phyloP scores from a whole-genome alignment of 1,139 yeast species.

The Candida labiduridarum region DNA sequence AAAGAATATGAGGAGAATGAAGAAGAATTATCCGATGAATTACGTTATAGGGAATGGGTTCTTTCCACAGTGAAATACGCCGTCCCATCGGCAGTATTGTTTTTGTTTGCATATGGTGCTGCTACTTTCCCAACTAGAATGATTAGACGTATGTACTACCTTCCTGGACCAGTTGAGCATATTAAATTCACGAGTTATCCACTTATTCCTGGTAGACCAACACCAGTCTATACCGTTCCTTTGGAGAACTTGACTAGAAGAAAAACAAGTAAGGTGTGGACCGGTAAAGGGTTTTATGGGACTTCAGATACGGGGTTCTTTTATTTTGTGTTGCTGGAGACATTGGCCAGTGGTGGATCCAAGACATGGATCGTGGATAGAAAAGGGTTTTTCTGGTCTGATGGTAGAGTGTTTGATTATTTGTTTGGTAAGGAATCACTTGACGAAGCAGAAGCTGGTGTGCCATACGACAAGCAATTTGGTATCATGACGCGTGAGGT shows the following conservation, averaged over 20 bases:
- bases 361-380: constrained; percentile 81
- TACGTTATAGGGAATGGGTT: constrained; percentile 43
- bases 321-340: constrained; percentile 70
- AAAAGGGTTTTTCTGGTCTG: constrained; percentile 89
- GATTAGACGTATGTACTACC: constrained; percentile 73
- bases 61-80: constrained; percentile 32
- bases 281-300: constrained; percentile 86
- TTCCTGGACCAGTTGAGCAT: constrained; percentile 61
- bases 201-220: constrained; percentile 70
- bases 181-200: constrained; percentile 75
- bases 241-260: constrained; percentile 57
- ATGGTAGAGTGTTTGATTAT: constrained; percentile 81
- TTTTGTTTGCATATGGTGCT: constrained; percentile 48
- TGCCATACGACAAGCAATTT: constrained; percentile 62
- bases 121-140: constrained; percentile 64
- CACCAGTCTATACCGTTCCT: constrained; percentile 75
- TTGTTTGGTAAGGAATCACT: constrained; percentile 77
- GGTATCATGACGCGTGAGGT: constrained; percentile 45
- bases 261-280: constrained; percentile 70
- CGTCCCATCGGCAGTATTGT: constrained; percentile 39
- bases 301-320: constrained; percentile 76
- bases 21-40: constrained; percentile 35
- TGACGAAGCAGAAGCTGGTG: constrained; percentile 75
- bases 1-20: constrained; percentile 63
- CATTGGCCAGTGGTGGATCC: constrained; percentile 27